Evolutionary conservation across 108 stramenopile genomes (phyloP), one percentile per base, ranked within the genome.

Genomic region (Aurantiochytrium sp.): DNA sequence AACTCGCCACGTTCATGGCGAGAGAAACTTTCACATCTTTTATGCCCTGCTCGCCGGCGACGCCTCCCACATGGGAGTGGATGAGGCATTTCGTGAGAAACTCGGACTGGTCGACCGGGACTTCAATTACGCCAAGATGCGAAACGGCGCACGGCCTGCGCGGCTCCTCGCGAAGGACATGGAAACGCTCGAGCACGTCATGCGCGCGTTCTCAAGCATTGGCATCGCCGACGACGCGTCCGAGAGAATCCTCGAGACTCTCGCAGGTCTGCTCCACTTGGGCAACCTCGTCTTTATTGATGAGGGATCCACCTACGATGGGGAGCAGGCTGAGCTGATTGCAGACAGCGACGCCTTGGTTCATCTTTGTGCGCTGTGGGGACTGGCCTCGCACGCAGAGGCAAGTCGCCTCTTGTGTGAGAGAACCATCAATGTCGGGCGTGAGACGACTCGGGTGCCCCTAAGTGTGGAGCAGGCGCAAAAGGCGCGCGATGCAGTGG

Each of bases 401-500:
- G 49, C 51, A 6, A 28, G 45, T 12, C 10, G 6, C 12, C 76
- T 83, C 19, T 23, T 83, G 8, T 83, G 76, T 23, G 76, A 95
- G 59, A 92, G 94, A 53, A 89, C 96, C 55, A 94, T 98, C 76
- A 55, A 6, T 4, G 89, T 89, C 25, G 42, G 76, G 2, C 47
- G 76, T 14, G 87, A 90, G 45, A 18, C 16, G 14, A 90, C 89
- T 3, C 4, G 5, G 42, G 92, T 96, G 51, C 95, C 96, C 1
- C 93, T 98, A 87, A 90, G 92, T 4, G 91, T 93, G 19, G 96
- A 96, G 51, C 95, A 94, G 91, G 97, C 98, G 5, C 28, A 44
- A 5, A 97, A 97, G 88, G 97, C 97, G 0, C 93, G 97, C 4
- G 98, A 98, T 92, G 98, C 98, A 4, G 90, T 99, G 25, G 95